phyloP scores from a whole-genome alignment of 495 filamentous ascomycete genomes.

The Penicillium goetzii region DNA sequence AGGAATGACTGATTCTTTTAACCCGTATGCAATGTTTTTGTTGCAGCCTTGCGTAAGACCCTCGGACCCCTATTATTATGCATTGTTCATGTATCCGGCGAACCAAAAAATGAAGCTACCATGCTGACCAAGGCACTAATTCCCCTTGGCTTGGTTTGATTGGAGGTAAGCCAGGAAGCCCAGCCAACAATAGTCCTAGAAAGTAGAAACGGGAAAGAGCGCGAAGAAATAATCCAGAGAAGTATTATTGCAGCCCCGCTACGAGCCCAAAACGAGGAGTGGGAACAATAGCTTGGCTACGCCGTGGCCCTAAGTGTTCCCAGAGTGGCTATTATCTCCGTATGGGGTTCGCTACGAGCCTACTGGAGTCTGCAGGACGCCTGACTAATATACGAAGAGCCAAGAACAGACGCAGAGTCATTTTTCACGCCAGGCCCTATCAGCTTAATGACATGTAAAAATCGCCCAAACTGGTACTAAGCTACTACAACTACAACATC shows the following conservation, averaged over 20 bases:
- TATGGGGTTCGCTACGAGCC: neutral
- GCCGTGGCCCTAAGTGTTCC: neutral
- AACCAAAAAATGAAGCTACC: neutral
- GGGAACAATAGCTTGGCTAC: neutral
- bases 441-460: too few species aligned
- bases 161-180: neutral
- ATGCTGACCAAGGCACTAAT: neutral
- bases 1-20: neutral
- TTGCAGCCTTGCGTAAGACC: neutral
- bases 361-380: too few species aligned
- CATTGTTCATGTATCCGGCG: neutral
- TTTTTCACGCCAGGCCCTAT: too few species aligned
- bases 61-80: neutral
- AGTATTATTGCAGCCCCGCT: too few species aligned
- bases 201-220: neutral
- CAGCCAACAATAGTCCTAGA: neutral
- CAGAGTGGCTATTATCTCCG: neutral
- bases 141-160: neutral
- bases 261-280: too few species aligned
- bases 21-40: neutral
- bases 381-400: neutral
- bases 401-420: neutral
- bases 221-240: neutral
- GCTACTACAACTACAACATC: too few species aligned
- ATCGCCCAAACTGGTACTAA: too few species aligned